Evolutionary conservation across 2,329 filamentous ascomycete genomes (phyloP).

Genomic region (Lecanicillium sp.): DNA sequence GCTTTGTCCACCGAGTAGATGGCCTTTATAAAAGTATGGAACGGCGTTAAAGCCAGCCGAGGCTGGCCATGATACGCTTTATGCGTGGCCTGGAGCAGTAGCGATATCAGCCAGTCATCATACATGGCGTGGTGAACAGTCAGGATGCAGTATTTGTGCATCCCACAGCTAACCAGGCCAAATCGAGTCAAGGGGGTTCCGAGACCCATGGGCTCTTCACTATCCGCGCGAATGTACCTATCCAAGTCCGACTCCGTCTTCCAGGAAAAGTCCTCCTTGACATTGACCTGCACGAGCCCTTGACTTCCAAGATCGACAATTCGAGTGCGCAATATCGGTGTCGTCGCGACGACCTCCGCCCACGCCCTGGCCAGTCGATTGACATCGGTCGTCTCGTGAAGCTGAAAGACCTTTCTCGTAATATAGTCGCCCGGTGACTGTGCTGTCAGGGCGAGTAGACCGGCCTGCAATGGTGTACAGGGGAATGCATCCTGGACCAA

Average conservation of each 20-base stretch:
- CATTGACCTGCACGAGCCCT: conserved; percentile 3
- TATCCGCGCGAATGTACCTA: not conserved
- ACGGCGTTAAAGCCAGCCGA: not conserved
- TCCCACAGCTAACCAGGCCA: not conserved
- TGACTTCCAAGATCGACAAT: conserved; percentile 4
- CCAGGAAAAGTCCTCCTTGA: not conserved
- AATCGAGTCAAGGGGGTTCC: conserved; percentile 2
- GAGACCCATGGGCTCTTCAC: conserved; percentile 1
- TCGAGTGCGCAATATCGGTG: conserved; percentile 2
- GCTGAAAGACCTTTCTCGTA: conserved; percentile 1
- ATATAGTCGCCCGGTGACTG: conserved; percentile 4
- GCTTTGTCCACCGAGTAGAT: not conserved
- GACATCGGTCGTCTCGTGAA: conserved; percentile 1
- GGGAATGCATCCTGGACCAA: conserved; percentile 2
- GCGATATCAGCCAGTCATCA: conserved; percentile 19
- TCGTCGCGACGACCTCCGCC: conserved; percentile 1
- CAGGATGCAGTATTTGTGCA: conserved; percentile 18
- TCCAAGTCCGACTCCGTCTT: not conserved
- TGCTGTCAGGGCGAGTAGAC: conserved; percentile 2
- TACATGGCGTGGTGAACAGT: conserved; percentile 24
- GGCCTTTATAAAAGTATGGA: conserved; percentile 3
- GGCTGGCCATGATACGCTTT: not conserved
- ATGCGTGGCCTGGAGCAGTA: conserved; percentile 1
- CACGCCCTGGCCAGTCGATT: not conserved
- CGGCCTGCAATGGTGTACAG: conserved; percentile 5